Percentiles rank a stretch among this genome's conserved stretches.
phyloP scores from a whole-genome alignment of 495 filamentous ascomycete genomes.

The Penicillium daleae region DNA sequence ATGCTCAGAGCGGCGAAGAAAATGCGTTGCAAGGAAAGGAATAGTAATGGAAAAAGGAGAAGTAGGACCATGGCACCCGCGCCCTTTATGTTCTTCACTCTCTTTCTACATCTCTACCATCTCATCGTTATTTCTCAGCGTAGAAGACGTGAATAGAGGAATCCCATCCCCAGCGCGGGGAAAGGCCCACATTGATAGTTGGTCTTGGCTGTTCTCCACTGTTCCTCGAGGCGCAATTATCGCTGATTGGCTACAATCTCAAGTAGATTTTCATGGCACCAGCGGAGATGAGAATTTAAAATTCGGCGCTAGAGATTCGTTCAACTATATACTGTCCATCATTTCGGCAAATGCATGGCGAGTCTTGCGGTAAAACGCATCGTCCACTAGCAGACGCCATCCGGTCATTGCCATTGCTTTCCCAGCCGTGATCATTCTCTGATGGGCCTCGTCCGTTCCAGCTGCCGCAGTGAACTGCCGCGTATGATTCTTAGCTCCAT shows the following conservation, averaged over 20 bases:
- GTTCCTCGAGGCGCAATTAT: neutral
- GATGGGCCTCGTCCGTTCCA: conserved; percentile 4
- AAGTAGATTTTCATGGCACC: neutral
- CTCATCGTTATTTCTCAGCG: neutral
- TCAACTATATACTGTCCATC: neutral
- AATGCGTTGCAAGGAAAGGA: neutral
- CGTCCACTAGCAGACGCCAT: neutral
- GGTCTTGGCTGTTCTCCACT: neutral
- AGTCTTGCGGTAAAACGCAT: neutral
- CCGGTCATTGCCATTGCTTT: neutral
- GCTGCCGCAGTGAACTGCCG: conserved; percentile 9
- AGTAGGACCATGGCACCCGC: neutral
- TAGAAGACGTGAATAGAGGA: neutral
- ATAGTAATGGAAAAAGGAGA: neutral
- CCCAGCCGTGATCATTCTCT: neutral
- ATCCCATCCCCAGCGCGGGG: neutral
- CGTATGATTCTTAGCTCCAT: conserved; percentile 7
- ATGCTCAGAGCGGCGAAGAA: neutral
- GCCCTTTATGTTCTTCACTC: neutral
- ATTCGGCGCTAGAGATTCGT: neutral
- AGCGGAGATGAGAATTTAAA: neutral
- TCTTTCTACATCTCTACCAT: neutral
- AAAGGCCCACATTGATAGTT: neutral
- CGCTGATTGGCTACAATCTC: neutral
- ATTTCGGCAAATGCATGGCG: neutral